Evolutionary conservation across 768 basidiomycete genomes (phyloP).

Genomic region (Lyophyllum decastes): DNA sequence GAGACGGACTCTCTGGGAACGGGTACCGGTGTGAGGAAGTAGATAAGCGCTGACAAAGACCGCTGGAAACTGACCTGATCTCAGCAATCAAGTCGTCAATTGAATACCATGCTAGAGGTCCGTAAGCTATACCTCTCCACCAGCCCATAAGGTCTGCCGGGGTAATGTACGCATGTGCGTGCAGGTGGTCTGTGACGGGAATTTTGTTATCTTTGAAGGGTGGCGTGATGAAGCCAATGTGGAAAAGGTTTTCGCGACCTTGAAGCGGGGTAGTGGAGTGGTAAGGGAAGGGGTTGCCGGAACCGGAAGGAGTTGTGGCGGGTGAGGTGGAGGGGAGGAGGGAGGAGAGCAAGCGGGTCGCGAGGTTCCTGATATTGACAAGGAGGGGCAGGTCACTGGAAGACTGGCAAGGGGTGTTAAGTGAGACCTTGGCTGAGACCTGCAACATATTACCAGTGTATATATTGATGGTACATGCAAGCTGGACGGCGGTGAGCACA

Average conservation of each 20-base stretch:
- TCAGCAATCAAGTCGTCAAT: slow-evolving; percentile 82
- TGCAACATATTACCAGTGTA: slow-evolving; percentile 56
- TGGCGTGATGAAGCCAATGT: slow-evolving; percentile 77
- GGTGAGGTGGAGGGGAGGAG: slow-evolving; percentile 40
- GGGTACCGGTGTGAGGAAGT: slow-evolving; percentile 6
- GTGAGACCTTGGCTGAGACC: slow-evolving; percentile 4
- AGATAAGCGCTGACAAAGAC: neutral
- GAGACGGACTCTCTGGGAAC: slow-evolving; percentile 68
- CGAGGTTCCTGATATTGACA: slow-evolving; percentile 59
- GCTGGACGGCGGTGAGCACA: slow-evolving; percentile 34
- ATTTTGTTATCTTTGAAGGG: slow-evolving; percentile 79
- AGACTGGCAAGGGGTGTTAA: slow-evolving; percentile 43
- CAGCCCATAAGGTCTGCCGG: slow-evolving; percentile 70
- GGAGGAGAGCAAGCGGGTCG: slow-evolving; percentile 54
- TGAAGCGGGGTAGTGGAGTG: slow-evolving; percentile 27
- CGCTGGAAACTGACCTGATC: slow-evolving; percentile 56
- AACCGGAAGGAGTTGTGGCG: slow-evolving; percentile 31
- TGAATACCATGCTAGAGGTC: slow-evolving; percentile 71
- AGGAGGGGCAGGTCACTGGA: slow-evolving; percentile 76
- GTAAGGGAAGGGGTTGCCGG: slow-evolving; percentile 13
- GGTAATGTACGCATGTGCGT: slow-evolving; percentile 71
- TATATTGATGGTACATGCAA: slow-evolving; percentile 81
- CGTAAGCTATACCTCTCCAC: slow-evolving; percentile 71
- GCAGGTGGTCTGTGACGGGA: slow-evolving; percentile 78
- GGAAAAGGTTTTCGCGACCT: slow-evolving; percentile 41